A percentile compares a stretch with the other conserved stretches of the same genome.
Conservation (phyloP, 805 yeast genomes). For the Saturnispora hagleri region DNA sequence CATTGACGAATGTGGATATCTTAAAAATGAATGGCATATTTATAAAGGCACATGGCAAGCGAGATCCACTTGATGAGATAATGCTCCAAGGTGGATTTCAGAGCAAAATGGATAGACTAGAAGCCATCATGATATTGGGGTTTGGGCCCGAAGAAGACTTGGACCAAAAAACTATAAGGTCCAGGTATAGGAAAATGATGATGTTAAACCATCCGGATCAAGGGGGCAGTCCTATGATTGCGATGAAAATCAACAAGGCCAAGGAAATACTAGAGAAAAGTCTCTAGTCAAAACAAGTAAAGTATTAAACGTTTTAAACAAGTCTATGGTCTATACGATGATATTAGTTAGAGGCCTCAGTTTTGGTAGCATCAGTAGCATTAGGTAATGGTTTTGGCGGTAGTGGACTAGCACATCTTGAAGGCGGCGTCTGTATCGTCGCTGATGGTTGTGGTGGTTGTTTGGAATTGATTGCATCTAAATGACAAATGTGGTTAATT, state of each 20-base stretch:
- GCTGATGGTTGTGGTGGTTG: neutral
- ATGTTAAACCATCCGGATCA: constrained; percentile 80
- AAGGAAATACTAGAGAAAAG: constrained; percentile 65
- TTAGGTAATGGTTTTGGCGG: neutral
- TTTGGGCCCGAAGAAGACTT: constrained; percentile 48
- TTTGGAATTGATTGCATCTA: constrained; percentile 3
- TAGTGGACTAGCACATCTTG: neutral
- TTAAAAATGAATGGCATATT: constrained; percentile 33
- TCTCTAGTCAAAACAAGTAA: neutral
- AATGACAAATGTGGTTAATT: constrained; percentile 7
- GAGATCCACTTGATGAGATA: neutral
- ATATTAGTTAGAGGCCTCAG: neutral
- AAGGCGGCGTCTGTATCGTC: neutral
- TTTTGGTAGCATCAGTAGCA: neutral
- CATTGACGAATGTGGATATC: constrained; percentile 29
- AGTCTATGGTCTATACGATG: neutral
- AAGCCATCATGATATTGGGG: constrained; percentile 57
- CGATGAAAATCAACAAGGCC: constrained; percentile 82
- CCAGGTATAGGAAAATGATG: constrained; percentile 69
- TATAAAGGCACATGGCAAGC: neutral
- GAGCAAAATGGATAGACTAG: constrained; percentile 56
- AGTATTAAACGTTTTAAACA: neutral
- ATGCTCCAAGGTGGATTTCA: constrained; percentile 53
- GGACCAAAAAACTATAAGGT: constrained; percentile 44
- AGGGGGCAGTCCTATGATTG: constrained; percentile 76